Evolutionary conservation across 1,284 basidiomycete species (phyloP).

Genomic region (Sphagnurus paluster): DNA sequence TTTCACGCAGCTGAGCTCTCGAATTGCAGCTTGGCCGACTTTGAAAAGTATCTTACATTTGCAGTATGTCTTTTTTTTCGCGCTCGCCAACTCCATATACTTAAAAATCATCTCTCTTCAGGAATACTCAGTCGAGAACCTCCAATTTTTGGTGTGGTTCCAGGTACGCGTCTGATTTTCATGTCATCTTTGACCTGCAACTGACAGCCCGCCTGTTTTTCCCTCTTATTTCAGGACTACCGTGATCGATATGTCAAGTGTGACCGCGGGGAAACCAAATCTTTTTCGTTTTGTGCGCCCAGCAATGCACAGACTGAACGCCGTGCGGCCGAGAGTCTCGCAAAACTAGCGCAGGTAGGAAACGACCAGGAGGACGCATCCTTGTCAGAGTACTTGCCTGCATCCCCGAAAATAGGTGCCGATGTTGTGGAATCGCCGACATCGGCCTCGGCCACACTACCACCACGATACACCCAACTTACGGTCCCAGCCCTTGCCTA

Average conservation of each 20-base stretch:
- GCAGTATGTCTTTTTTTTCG: constrained; percentile 19
- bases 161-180: constrained; percentile 21
- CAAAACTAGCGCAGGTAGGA: constrained; percentile 5
- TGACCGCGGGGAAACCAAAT: constrained; percentile 20
- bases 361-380: neutral
- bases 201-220: neutral
- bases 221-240: constrained; percentile 30
- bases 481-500: constrained; percentile 7
- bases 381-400: too few species aligned
- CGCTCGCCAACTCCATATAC: neutral
- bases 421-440: constrained; percentile 11
- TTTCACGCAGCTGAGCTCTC: constrained; percentile 1
- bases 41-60: constrained; percentile 37
- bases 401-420: constrained; percentile 3
- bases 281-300: constrained; percentile 24
- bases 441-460: constrained; percentile 10
- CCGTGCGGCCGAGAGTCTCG: constrained; percentile 17
- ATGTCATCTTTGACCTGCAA: too few species aligned
- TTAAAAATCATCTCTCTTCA: constrained; percentile 11
- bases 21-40: constrained; percentile 31
- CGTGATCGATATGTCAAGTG: constrained; percentile 33
- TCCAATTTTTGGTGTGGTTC: constrained; percentile 46
- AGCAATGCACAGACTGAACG: constrained; percentile 22
- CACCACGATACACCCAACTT: constrained; percentile 14
- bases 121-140: constrained; percentile 40